Base-by-base conservation (phyloP, 805 yeast species). In the Candida ulmi region DNA sequence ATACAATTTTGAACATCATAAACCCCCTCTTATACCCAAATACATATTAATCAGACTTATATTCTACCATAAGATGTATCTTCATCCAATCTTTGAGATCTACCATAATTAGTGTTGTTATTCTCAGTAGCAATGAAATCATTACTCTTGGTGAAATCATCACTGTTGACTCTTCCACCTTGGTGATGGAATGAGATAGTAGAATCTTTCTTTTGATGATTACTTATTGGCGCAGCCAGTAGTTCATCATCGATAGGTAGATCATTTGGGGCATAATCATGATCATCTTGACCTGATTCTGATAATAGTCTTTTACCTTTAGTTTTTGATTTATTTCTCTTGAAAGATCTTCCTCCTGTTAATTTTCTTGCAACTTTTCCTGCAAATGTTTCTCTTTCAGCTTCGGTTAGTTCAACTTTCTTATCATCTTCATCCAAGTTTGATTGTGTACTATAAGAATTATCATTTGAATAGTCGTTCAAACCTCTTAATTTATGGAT, bases 331-430 rank as follows among this genome's bases (percentile, higher is more conserved):
- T 50, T 52, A 17, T 40, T 33, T 40, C 48, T 49, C 35, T 44
- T 53, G 13, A 43, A 18, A 2, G 56, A 44, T 32, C 43, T 48
- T 13, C 53, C 51, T 37, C 72, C 63, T 2, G 72, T 63, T 31
- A 76, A 50, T 41, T 63, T 71, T 47, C 62, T 62, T 29, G 65
- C 67, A 36, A 72, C 51, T 54, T 61, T 72, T 3, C 72, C 57
- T 9, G 76, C 72, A 25, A 71, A 63, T 7, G 63, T 48, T 39
- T 55, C 64, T 23, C 58, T 56, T 19, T 58, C 59, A 21, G 57
- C 58, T 9, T 65, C 62, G 8, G 65, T 60, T 15, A 67, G 50
- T 37, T 50, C 52, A 15, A 57, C 45, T 3, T 57, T 55, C 38
- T 47, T 35, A 28, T 58, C 66, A 24, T 51, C 54, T 16, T 49